Evolutionary conservation across 768 basidiomycete species (phyloP), one percentile per base, ranked within the genome.

Genomic region (Lactarius evosmus): DNA sequence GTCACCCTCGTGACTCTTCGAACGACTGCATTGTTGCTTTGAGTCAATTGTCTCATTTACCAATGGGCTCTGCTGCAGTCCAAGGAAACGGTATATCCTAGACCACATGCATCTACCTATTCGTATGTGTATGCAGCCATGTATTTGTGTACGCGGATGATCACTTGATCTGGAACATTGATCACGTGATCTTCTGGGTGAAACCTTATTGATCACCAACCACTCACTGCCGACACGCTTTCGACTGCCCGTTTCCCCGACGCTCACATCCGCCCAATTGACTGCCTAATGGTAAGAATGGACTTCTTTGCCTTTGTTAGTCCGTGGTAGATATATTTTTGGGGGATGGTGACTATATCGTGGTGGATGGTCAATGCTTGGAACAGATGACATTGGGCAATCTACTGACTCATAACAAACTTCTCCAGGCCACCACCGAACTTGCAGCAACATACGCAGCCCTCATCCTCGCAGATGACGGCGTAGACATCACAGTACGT

Each of bases 381-480:
- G 25, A 19, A 11, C 11, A 16, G 64, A 61, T 65, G 55, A 33
- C 19, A 36, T 11, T 1, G 19, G 3, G 36, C 8, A 12, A 50
- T 25, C 11, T 46, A 27, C 41, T 66, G 22, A 64, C 57, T 25
- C 2, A n/a, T 34, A 2, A 11, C 27, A 7, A 7, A 32, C 22
- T 32, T 55, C 30, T 67, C 52, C 66, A 82, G 83, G 81, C 83
- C 74, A 77, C 83, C 73, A 64, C 75, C 59, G 96, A 98, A 75
- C 91, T 96, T 75, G 93, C 95, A 71, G 82, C 95, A 67, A 91
- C 95, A 71, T 98, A 98, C 81, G 95, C 96, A 74, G 92, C 94
- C 70, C 90, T 99, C 73, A 98, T 98, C 79, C 93, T 98, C 75
- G 95, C 95, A 70, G 97, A 98, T 80, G 95, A 97, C 69, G 89